Conservation (phyloP, 768 basidiomycete species). For the Trametes elegans region DNA sequence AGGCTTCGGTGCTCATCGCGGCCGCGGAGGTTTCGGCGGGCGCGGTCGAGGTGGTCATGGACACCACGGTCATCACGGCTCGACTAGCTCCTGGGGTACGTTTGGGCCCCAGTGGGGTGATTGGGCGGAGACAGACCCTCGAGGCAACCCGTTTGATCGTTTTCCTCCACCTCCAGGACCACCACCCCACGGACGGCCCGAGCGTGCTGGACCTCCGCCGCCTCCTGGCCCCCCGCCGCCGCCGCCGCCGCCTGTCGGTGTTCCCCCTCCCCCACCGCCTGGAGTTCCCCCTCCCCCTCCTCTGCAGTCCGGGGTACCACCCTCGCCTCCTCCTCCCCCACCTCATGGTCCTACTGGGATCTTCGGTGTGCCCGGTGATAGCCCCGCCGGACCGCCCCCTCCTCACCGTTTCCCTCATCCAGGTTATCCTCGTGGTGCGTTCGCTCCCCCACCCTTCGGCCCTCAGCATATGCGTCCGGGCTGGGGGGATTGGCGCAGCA, state of each 20-base stretch:
- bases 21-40: constrained; percentile 9
- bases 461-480: neutral
- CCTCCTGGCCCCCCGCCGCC: constrained; percentile 13
- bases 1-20: neutral
- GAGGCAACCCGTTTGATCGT: constrained; percentile 1
- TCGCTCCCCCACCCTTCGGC: constrained; percentile 7
- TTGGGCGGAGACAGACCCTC: neutral
- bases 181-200: constrained; percentile 1
- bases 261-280: constrained; percentile 9
- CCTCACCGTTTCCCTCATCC: neutral
- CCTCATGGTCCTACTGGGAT: neutral
- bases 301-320: constrained; percentile 4
- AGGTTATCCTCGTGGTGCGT: neutral
- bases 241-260: neutral
- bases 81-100: constrained; percentile 10
- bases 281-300: constrained; percentile 19
- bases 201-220: constrained; percentile 5
- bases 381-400: constrained; percentile 1
- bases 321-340: constrained; percentile 15
- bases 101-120: constrained; percentile 10
- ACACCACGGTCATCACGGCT: constrained; percentile 7
- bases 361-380: neutral
- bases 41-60: constrained; percentile 14
- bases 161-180: constrained; percentile 14
- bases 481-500: neutral